Conservation (phyloP, 768 basidiomycete genomes). For the Sarcomyxa edulis region DNA sequence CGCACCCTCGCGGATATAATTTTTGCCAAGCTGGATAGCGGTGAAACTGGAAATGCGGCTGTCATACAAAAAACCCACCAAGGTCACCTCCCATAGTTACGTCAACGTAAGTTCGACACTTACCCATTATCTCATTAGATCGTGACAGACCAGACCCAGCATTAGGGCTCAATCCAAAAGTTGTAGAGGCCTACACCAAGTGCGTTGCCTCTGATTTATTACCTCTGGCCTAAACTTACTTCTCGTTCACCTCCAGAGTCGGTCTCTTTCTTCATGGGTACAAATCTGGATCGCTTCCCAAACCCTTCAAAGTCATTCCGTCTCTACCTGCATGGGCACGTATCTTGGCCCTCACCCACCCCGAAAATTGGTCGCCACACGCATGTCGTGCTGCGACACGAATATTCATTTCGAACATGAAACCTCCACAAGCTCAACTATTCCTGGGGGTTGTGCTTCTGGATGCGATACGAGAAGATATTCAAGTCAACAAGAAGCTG, state of each 20-base stretch:
- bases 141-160: slow-evolving; percentile 69
- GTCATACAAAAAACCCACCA: slow-evolving; percentile 57
- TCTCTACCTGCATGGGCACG: slow-evolving; percentile 95
- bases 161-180: slow-evolving; percentile 84
- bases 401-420: slow-evolving; percentile 96
- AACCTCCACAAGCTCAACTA: slow-evolving; percentile 88
- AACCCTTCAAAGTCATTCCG: slow-evolving; percentile 97
- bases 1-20: slow-evolving; percentile 96
- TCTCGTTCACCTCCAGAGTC: slow-evolving; percentile 46
- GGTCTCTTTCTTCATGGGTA: slow-evolving; percentile 83
- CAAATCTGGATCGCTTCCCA: slow-evolving; percentile 91
- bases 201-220: slow-evolving; percentile 31
- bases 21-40: slow-evolving; percentile 82
- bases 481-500: slow-evolving; percentile 79
- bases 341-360: slow-evolving; percentile 86
- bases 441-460: slow-evolving; percentile 90
- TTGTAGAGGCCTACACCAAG: slow-evolving; percentile 93
- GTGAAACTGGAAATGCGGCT: slow-evolving; percentile 46
- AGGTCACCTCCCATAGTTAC: slow-evolving; percentile 29
- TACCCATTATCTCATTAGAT: slow-evolving; percentile 23
- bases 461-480: slow-evolving; percentile 86
- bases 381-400: slow-evolving; percentile 91
- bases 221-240: no score
- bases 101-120: slow-evolving; percentile 1
- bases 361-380: slow-evolving; percentile 93